Base-by-base conservation (phyloP, 257 asterid genomes). In the Verbascum thapsus region DNA sequence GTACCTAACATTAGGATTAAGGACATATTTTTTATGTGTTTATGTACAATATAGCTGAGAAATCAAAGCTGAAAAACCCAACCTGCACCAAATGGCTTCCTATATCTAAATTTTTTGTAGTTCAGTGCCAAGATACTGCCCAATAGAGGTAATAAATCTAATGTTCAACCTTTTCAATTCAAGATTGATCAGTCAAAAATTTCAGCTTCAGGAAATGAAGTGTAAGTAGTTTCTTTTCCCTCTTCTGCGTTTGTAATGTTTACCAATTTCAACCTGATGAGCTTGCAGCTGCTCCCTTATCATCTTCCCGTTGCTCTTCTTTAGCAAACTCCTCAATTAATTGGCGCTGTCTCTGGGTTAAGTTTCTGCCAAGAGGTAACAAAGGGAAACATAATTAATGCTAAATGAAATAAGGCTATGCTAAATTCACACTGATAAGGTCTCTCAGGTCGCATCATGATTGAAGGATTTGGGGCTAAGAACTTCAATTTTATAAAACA, bases 251-350 rank as follows among this genome's bases (percentile, higher is more conserved):
- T n/a, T n/a, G n/a, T 43, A 22, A 53, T 32, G 35, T 22, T 34
- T n/a, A 5, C 0, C 12, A 3, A 20, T 18, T 39, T 80, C 86
- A 91, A 61, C 88, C 70, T 2, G 92, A 84, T 10, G 88, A 94
- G 48, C 90, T 83, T 35, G 95, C 98, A 58, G 92, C 96, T 10
- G 90, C 83, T 0, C 77, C 80, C 72, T 83, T 81, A 17, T 78
- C 95, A 6, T 69, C 76, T 52, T 86, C 95, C n/a, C 83, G 61
- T 67, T 78, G 85, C 70, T 91, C 95, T 73, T 88, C 96, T 76
- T 86, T 91, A 35, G 87, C 82, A 65, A 91, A 88, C 75, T 91
- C 96, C 70, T 91, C 95, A 2, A 91, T 88, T 66, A 91, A 56
- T 67, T 88, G 78, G 11, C 95, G 89, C 76, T 91, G 96, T 76